Base-by-base conservation (phyloP, 495 filamentous ascomycete genomes). In the Trichoderma asperelloides region DNA sequence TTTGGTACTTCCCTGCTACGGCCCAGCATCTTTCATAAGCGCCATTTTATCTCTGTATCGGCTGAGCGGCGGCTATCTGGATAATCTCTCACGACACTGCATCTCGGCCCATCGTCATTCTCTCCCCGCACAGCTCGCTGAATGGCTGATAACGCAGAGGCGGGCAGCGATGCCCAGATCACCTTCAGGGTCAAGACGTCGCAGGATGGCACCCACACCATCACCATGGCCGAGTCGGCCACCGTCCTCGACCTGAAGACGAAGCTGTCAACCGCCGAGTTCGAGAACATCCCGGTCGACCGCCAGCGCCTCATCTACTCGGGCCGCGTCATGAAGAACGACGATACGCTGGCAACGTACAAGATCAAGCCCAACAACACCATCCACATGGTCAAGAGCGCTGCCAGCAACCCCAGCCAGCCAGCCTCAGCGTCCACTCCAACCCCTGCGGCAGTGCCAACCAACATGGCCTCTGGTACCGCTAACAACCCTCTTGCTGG, bases 341-440 rank as follows among this genome's bases (percentile, higher is more conserved):
- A 86, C 49, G 93, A 98, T 69, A 89, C 89, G 0, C 77, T 99
- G 55, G 86, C 81, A 65, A 84, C 86, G 28, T 96, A 96, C 79
- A 99, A 97, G 79, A 91, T 99, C 77, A 96, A 97, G 78, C 85
- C 91, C 66, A 89, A 91, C n/a, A 92, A 97, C 73, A 97, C 95
- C 11, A 86, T 98, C 68, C 96, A 99, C 76, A 82, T 99, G 72
- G 96, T 99, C 66, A 96, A 96, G 77, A 91, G 91, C 71, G 96
- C 96, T 39, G 89, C 88, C 28, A 98, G 94, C 82, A 97, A 97
- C 75, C 85, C 87, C 66, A 83, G 88, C 21, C 82, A 86, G 16
- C 75, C 86, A 33, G 79, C 81, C 41, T 74, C 84, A 15, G 73
- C 85, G 15, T 72, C 84, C 21, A 70, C 84, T 18, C 75, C 86